These are phyloP conservation scores for Lyophyllum semitale DNA, from an alignment of 768 basidiomycete species.

Conservation along the genomic window DNA sequence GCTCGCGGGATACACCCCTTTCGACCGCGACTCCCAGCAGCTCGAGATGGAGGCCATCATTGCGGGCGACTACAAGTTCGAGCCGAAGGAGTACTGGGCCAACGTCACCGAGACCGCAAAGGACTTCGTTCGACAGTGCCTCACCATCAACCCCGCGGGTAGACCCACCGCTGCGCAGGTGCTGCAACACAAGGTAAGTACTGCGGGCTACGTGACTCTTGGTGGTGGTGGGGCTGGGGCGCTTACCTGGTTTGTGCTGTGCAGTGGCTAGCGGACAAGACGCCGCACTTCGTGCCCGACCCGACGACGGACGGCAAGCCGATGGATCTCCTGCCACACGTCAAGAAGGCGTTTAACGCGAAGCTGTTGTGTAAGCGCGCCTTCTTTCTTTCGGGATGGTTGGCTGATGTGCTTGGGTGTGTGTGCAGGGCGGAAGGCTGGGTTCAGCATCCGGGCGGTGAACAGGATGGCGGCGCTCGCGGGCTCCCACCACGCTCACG, in stretches of 20 bases:
- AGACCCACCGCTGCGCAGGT: constrained; percentile 81
- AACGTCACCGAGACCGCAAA: constrained; percentile 84
- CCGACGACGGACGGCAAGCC: constrained; percentile 60
- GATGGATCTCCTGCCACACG: constrained; percentile 78
- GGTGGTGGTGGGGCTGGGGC: not conserved
- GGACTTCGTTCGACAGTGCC: constrained; percentile 78
- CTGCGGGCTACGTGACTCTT: not conserved
- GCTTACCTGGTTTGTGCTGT: not conserved
- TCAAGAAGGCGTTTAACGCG: constrained; percentile 89
- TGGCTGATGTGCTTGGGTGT: constrained; percentile 7
- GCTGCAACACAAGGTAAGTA: constrained; percentile 64
- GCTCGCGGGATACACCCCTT: constrained; percentile 90
- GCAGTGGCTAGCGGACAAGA: constrained; percentile 71
- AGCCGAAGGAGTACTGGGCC: constrained; percentile 77
- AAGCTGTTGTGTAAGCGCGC: constrained; percentile 73
- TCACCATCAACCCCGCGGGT: constrained; percentile 78
- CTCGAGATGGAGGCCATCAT: constrained; percentile 97
- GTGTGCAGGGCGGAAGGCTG: constrained; percentile 80
- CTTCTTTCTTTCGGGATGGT: not conserved
- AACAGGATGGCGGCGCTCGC: constrained; percentile 73
- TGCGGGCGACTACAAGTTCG: constrained; percentile 88
- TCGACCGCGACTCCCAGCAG: constrained; percentile 86
- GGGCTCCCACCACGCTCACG: constrained; percentile 34
- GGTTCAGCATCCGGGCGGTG: constrained; percentile 83
- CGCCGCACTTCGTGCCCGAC: constrained; percentile 73